These are phyloP conservation scores for Gastrodia elata DNA, from an alignment of 106 monocot species.

Conservation along the genomic window DNA sequence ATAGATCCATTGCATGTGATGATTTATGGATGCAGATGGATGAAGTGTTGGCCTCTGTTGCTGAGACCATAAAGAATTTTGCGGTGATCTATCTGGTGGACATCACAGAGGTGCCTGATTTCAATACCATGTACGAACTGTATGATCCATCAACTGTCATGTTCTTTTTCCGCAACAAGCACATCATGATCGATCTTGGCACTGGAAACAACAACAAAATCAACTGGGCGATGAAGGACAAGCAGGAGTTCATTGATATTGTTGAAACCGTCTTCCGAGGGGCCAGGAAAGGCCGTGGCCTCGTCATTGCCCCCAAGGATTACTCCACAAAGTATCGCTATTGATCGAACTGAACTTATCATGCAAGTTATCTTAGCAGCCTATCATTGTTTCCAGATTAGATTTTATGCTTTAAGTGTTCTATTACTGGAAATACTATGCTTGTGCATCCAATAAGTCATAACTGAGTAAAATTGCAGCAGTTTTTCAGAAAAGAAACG, in stretches of 20 bases:
- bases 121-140: conserved; percentile 70
- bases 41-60: conserved; percentile 64
- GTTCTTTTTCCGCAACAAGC: conserved; percentile 75
- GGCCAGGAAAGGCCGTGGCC: conserved; percentile 59
- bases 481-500: no score
- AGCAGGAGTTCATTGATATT: conserved; percentile 71
- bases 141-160: conserved; percentile 66
- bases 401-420: neutral
- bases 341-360: no score
- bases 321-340: conserved; percentile 77
- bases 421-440: neutral
- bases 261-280: conserved; percentile 52
- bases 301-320: conserved; percentile 71
- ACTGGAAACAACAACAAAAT: conserved; percentile 85
- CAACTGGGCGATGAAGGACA: conserved; percentile 76
- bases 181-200: conserved; percentile 65
- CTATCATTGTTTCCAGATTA: no score
- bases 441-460: no score
- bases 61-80: conserved; percentile 70
- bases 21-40: conserved; percentile 39
- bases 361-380: no score
- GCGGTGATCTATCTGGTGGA: conserved; percentile 64
- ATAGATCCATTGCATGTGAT: neutral
- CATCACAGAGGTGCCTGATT: conserved; percentile 69
- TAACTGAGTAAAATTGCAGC: no score